Evolutionary conservation across 768 basidiomycete genomes (phyloP).

Genomic region (Leccinum ochraceum): DNA sequence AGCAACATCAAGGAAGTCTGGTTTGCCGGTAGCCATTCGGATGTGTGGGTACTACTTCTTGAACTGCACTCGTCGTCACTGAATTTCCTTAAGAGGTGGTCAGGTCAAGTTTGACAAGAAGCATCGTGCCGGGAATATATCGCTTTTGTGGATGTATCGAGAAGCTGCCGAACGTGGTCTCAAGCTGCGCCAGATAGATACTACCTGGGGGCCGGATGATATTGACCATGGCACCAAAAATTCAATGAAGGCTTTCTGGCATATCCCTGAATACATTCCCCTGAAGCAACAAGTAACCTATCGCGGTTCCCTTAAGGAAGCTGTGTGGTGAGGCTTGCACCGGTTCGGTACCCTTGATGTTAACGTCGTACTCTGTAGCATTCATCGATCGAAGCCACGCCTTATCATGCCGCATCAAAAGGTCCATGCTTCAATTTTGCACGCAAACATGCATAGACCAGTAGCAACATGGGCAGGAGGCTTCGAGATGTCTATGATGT

Average conservation of each 20-base stretch:
- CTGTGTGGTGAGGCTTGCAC: slow-evolving; percentile 5
- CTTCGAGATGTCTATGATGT: not conserved
- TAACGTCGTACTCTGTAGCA: not conserved
- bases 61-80: not conserved
- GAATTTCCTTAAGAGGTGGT: slow-evolving; percentile 8
- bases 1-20: slow-evolving; percentile 34
- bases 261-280: slow-evolving; percentile 6
- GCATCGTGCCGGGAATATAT: not conserved
- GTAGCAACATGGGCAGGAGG: not conserved
- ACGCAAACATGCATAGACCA: not conserved
- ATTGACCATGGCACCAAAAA: slow-evolving; percentile 14
- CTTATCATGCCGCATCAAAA: slow-evolving; percentile 4
- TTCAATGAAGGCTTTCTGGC: slow-evolving; percentile 14
- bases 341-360: not conserved
- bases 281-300: slow-evolving; percentile 16
- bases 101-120: slow-evolving; percentile 4
- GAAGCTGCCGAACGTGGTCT: not conserved
- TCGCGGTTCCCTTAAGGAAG: too few relatives aligned
- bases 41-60: slow-evolving; percentile 20
- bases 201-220: slow-evolving; percentile 17
- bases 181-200: slow-evolving; percentile 14
- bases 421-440: not conserved
- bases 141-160: not conserved
- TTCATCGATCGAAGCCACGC: slow-evolving; percentile 12
- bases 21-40: slow-evolving; percentile 9